Evolutionary conservation across 495 filamentous ascomycete species (phyloP).

Genomic region (Immersiella caudata): DNA sequence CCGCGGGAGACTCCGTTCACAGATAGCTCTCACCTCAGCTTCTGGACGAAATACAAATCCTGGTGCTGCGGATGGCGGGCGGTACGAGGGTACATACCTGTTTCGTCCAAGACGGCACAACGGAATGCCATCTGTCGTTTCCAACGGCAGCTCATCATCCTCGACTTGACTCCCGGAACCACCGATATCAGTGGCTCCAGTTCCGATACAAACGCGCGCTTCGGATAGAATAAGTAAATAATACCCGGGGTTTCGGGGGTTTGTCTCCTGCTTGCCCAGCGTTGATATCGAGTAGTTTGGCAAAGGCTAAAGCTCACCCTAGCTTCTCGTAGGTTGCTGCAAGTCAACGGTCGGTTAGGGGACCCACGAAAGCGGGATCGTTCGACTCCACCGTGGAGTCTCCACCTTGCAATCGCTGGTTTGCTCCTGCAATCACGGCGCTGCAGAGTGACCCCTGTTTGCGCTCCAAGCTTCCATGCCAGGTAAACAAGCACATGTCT

Average conservation of each 20-base stretch:
- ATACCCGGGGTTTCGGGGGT: neutral
- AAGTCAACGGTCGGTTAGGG: neutral
- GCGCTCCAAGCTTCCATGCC: neutral
- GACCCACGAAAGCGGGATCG: neutral
- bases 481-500: neutral
- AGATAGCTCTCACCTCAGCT: neutral
- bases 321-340: neutral
- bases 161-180: neutral
- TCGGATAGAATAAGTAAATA: neutral
- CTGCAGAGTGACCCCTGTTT: neutral
- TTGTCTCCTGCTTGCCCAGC: neutral
- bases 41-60: neutral
- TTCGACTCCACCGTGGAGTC: neutral
- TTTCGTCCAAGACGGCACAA: neutral
- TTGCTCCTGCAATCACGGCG: neutral
- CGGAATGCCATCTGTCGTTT: neutral
- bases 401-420: neutral
- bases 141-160: neutral
- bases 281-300: neutral
- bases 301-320: neutral
- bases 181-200: neutral
- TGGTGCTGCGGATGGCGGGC: neutral
- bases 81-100: neutral
- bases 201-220: neutral
- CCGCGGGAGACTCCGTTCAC: neutral